Percentiles rank a stretch among this genome's conserved stretches.
These are phyloP conservation scores for Xylaria sp. DNA, from an alignment of 2,329 filamentous ascomycete genomes.

Conservation along the genomic window DNA sequence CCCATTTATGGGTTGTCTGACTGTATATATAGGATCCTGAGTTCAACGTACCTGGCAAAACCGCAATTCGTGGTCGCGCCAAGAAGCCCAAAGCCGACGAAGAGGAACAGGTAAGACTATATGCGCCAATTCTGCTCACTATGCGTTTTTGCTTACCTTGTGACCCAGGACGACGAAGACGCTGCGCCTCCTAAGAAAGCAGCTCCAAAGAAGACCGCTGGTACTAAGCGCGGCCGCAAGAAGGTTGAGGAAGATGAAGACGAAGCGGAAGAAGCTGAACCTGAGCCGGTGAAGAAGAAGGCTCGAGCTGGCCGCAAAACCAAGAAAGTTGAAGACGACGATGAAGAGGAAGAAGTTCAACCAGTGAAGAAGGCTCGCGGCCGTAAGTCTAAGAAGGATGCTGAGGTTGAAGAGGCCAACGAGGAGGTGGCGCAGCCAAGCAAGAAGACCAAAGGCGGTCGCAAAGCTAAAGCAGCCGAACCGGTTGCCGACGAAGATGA, in stretches of 20 bases:
- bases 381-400: slow-evolving; percentile 34
- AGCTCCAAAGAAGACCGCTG: slow-evolving; percentile 37
- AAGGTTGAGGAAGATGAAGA: slow-evolving; percentile 45
- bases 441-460: slow-evolving; percentile 41
- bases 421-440: slow-evolving; percentile 33
- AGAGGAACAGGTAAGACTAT: slow-evolving; percentile 48
- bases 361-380: slow-evolving; percentile 36
- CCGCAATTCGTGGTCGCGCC: slow-evolving; percentile 66
- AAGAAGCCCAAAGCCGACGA: slow-evolving; percentile 51
- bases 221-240: slow-evolving; percentile 53
- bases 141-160: slow-evolving; percentile 23
- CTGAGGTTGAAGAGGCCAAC: slow-evolving; percentile 34
- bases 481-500: slow-evolving; percentile 42
- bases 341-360: slow-evolving; percentile 42
- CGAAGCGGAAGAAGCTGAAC: slow-evolving; percentile 45
- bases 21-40: slow-evolving; percentile 70
- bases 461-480: slow-evolving; percentile 38
- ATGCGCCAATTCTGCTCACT: slow-evolving; percentile 21
- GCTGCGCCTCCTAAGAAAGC: slow-evolving; percentile 47
- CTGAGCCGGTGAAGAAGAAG: slow-evolving; percentile 32
- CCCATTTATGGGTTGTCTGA: slow-evolving; percentile 19
- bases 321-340: slow-evolving; percentile 31
- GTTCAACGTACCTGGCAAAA: slow-evolving; percentile 74
- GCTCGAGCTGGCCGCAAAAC: slow-evolving; percentile 39
- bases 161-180: slow-evolving; percentile 38